These are phyloP conservation scores for Mercurialis annua DNA, from an alignment of 345 rosid genomes.

Conservation along the genomic window DNA sequence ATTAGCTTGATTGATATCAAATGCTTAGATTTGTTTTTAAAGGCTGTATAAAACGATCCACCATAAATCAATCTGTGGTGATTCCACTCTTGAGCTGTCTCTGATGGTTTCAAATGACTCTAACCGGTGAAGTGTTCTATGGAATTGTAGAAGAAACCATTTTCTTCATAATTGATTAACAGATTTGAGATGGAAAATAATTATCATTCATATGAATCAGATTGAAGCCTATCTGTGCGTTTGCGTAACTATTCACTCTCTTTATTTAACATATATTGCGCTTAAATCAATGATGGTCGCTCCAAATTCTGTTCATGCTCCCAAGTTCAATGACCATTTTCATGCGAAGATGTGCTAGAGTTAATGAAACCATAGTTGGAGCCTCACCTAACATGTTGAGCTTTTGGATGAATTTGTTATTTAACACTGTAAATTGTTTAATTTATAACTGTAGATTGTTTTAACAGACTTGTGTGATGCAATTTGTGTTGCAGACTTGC, in stretches of 20 bases:
- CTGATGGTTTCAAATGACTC: neutral
- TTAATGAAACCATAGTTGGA: too few species aligned
- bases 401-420: too few species aligned
- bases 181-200: neutral
- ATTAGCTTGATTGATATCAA: neutral
- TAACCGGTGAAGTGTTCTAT: neutral
- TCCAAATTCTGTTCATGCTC: too few species aligned
- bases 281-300: too few species aligned
- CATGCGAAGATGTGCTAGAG: too few species aligned
- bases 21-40: neutral
- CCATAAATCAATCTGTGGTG: too few species aligned
- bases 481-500: conserved; percentile 24
- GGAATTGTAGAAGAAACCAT: neutral
- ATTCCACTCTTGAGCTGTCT: too few species aligned
- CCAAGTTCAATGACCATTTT: too few species aligned
- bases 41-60: too few species aligned
- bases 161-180: neutral
- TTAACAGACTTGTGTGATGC: conserved; percentile 46
- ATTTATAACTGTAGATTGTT: conserved; percentile 10
- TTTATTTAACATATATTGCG: too few species aligned
- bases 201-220: conserved; percentile 7
- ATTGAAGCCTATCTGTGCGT: neutral
- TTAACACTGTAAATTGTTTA: neutral
- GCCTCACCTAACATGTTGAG: too few species aligned
- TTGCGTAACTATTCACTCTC: neutral